Conservation (phyloP, 768 basidiomycete genomes). For the Auriscalpium vulgare region DNA sequence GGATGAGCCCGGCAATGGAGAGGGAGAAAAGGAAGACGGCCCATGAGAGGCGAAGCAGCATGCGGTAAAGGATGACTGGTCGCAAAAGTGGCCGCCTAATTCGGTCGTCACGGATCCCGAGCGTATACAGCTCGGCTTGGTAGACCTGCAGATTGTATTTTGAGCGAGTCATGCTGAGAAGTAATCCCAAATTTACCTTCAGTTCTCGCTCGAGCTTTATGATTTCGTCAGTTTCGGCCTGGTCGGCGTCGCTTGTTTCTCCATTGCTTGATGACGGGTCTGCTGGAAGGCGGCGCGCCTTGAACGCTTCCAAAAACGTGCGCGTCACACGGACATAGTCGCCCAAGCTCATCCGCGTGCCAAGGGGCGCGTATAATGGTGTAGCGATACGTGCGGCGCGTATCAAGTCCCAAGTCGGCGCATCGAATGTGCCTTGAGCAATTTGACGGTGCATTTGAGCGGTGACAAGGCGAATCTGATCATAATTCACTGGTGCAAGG, state of each 20-base stretch:
- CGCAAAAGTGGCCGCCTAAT: constrained; percentile 57
- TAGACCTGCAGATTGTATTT: constrained; percentile 41
- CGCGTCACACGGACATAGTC: constrained; percentile 74
- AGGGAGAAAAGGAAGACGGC: constrained; percentile 51
- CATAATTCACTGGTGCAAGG: constrained; percentile 56
- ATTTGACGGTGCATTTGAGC: constrained; percentile 59
- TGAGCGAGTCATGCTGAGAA: neutral
- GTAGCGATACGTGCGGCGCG: constrained; percentile 71
- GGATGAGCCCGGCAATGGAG: constrained; percentile 67
- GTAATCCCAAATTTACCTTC: constrained; percentile 36
- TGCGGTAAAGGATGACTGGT: constrained; percentile 49
- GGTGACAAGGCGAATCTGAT: constrained; percentile 53
- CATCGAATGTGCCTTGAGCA: constrained; percentile 70
- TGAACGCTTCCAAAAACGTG: constrained; percentile 73
- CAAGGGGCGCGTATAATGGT: constrained; percentile 80
- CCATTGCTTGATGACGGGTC: constrained; percentile 21
- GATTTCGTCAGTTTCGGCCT: constrained; percentile 13
- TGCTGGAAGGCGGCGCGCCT: constrained; percentile 22
- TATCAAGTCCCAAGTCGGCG: constrained; percentile 77
- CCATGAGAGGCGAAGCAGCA: constrained; percentile 60
- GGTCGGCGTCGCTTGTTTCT: constrained; percentile 14
- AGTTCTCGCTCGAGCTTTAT: constrained; percentile 38
- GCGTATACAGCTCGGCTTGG: constrained; percentile 59
- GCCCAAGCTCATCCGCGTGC: constrained; percentile 77
- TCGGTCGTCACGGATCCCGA: constrained; percentile 81